A percentile compares a stretch with the other conserved stretches of the same genome.
These are phyloP conservation scores for Pyricularia sp. DNA, from an alignment of 2,329 filamentous ascomycete species.

Conservation along the genomic window DNA sequence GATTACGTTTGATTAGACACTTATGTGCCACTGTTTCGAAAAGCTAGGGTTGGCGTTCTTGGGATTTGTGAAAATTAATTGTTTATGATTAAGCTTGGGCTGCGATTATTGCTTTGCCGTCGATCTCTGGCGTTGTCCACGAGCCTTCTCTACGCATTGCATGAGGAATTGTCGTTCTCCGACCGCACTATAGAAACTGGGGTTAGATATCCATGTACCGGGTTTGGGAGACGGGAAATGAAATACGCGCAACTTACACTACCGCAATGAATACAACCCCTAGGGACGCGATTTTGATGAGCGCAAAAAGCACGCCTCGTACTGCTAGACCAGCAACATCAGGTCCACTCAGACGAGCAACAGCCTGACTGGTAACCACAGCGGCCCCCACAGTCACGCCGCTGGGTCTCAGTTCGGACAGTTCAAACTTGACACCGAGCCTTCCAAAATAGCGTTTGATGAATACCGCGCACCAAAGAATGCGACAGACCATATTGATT, in stretches of 20 bases:
- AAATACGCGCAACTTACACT: slow-evolving; percentile 40
- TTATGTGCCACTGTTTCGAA: not conserved
- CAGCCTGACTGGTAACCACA: slow-evolving; percentile 28
- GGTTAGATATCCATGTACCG: not conserved
- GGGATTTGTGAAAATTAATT: not conserved
- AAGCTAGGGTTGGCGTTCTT: not conserved
- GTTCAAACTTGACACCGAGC: slow-evolving; percentile 27
- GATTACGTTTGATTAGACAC: slow-evolving; percentile 65
- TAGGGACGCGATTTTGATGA: slow-evolving; percentile 35
- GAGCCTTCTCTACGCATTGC: slow-evolving; percentile 33
- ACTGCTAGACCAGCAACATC: not conserved
- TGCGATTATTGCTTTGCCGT: not conserved
- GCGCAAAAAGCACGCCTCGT: slow-evolving; percentile 15
- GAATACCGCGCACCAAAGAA: slow-evolving; percentile 66
- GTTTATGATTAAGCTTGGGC: not conserved
- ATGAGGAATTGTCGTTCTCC: slow-evolving; percentile 41
- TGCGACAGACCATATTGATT: slow-evolving; percentile 79
- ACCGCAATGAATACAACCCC: slow-evolving; percentile 38
- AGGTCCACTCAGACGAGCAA: not conserved
- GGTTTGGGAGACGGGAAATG: not conserved
- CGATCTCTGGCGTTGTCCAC: slow-evolving; percentile 11
- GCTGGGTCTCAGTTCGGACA: slow-evolving; percentile 29
- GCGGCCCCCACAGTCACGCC: slow-evolving; percentile 28
- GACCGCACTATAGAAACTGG: slow-evolving; percentile 27
- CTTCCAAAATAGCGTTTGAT: slow-evolving; percentile 49